These are phyloP conservation scores for Petasospora rhodanensis DNA, from an alignment of 1,139 yeast species.

Conservation along the genomic window DNA sequence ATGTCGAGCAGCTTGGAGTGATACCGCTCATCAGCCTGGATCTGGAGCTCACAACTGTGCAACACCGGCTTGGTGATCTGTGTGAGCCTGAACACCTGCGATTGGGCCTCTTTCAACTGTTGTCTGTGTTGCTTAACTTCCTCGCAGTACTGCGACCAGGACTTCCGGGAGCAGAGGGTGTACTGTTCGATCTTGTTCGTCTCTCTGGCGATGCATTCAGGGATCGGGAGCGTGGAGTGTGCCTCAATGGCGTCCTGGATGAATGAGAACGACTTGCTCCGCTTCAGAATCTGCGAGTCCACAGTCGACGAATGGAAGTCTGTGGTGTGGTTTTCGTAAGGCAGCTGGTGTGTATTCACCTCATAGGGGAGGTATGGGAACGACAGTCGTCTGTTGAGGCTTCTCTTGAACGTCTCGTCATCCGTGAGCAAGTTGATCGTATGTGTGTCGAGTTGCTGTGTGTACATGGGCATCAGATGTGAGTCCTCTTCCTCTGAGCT, in stretches of 20 bases:
- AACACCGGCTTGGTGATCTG: constrained; percentile 33
- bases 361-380: constrained; percentile 36
- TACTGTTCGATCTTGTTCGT: constrained; percentile 27
- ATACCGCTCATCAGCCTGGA: constrained; percentile 34
- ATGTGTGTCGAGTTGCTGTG: no score
- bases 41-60: constrained; percentile 30
- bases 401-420: constrained; percentile 18
- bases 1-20: constrained; percentile 55
- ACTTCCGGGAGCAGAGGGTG: constrained; percentile 3
- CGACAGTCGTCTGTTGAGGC: constrained; percentile 42
- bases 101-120: constrained; percentile 11
- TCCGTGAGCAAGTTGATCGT: constrained; percentile 5
- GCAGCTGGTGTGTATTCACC: constrained; percentile 29
- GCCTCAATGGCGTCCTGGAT: constrained; percentile 36
- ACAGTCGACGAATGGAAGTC: constrained; percentile 3
- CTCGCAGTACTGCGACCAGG: constrained; percentile 1
- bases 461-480: no score
- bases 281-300: constrained; percentile 7
- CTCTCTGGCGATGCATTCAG: constrained; percentile 26
- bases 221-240: constrained; percentile 24
- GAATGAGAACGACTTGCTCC: constrained; percentile 42
- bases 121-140: constrained; percentile 6
- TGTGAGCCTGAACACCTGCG: constrained; percentile 26
- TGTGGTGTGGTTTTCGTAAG: constrained; percentile 24
- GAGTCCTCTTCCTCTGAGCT: no score